Base-by-base conservation (phyloP, 768 basidiomycete genomes). In the Lactarius tabidus region DNA sequence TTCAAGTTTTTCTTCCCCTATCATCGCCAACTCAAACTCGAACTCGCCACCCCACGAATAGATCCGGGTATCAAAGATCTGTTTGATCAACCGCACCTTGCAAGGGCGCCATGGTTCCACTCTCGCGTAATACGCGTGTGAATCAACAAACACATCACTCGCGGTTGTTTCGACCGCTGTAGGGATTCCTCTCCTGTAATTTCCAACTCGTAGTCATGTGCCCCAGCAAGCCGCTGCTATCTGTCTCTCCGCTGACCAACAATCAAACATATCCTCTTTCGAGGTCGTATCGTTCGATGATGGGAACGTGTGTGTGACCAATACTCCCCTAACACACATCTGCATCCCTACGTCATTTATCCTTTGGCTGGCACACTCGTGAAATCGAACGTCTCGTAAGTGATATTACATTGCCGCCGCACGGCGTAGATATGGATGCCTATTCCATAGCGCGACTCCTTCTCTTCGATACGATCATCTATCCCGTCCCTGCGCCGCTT, bases 391-490 rank as follows among this genome's bases (percentile, higher is more conserved):
- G 53, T 54, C 18, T 54, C 53, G 31, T 54, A 33, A 54, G 29
- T 33, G 2, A 20, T 31, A 54, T 54, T 8, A 54, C 53, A 54
- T 54, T 54, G 20, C 53, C 10, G 9, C 53, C 29, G 3, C 53
- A 33, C 28, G 53, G 28, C 53, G 31, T 29, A 33, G 53, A 54
- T 54, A 33, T 54, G 53, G 28, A 52, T 52, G 29, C 29, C 29
- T 54, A 54, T 29, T 33, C 29, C 29, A 20, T 51, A 51, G 48
- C 6, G 29, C 12, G 29, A 54, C 53, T 20, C 31, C 53, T 54
- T 33, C 53, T 54, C 53, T 54, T 54, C 53, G 53, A 54, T 54
- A n/a, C 31, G 53, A 54, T 54, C 53, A 54, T 54, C 53, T 54
- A 54, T 54, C 53, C 31, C 28, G 31, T 54, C 53, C 31, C 28